phyloP scores from a whole-genome alignment of 352 stramenopile species.

The Globisporangium orthogonon region DNA sequence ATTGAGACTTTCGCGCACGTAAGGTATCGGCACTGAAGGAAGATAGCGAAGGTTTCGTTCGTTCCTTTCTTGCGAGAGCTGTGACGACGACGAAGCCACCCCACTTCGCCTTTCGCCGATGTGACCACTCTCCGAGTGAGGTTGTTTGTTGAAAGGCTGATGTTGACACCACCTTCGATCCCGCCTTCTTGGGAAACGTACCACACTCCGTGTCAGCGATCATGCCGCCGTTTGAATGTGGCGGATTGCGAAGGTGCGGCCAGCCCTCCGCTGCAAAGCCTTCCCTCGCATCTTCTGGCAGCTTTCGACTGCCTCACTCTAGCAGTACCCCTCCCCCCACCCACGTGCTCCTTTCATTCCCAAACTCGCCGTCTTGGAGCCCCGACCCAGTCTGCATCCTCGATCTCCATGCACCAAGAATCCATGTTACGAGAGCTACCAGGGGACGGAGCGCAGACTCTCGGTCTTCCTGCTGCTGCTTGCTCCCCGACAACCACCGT shows the following conservation, averaged over 20 bases:
- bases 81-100: neutral
- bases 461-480: neutral
- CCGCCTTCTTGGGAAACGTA: neutral
- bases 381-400: neutral
- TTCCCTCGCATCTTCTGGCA: neutral
- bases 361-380: neutral
- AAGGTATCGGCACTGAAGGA: neutral
- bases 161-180: neutral
- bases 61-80: neutral
- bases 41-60: neutral
- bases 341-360: neutral
- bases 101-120: neutral
- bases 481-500: neutral
- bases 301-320: neutral
- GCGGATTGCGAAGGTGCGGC: neutral
- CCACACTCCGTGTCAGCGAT: neutral
- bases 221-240: neutral
- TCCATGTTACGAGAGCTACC: neutral
- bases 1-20: no score
- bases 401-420: no score
- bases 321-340: neutral
- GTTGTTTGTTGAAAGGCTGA: neutral
- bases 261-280: neutral
- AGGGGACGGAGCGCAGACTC: neutral
- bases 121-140: neutral